Conservation (phyloP, 1,284 basidiomycete species). For the Moesziomyces antarcticus region DNA sequence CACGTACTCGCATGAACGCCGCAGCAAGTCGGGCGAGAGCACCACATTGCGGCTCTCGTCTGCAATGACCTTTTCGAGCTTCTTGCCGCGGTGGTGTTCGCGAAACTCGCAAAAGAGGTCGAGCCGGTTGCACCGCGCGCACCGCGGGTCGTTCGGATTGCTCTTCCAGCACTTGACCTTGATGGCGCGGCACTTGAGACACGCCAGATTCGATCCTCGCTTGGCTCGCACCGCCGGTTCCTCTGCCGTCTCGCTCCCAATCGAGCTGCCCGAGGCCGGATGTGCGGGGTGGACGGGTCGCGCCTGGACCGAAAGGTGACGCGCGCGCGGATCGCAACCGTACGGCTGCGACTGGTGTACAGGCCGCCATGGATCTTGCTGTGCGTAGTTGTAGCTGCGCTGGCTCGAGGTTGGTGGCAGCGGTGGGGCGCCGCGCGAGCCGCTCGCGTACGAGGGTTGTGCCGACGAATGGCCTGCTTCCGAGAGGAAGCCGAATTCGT, state of each 20-base stretch:
- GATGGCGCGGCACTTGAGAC: constrained; percentile 49
- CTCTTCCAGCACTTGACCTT: constrained; percentile 49
- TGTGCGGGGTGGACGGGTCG: background rate
- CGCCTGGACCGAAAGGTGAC: no score
- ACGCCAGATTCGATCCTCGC: constrained; percentile 45
- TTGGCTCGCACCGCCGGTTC: constrained; percentile 17
- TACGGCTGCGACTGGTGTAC: no score
- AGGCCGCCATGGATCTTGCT: no score
- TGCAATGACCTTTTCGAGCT: constrained; percentile 43
- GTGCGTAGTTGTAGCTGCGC: background rate
- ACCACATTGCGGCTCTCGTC: constrained; percentile 34
- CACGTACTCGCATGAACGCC: constrained; percentile 15
- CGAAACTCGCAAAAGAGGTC: constrained; percentile 47
- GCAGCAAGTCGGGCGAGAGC: constrained; percentile 22
- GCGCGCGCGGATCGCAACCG: no score
- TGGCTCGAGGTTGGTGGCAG: constrained; percentile 1
- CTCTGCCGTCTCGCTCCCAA: background rate
- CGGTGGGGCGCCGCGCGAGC: constrained; percentile 9
- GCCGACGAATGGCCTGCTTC: constrained; percentile 13
- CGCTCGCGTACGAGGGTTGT: constrained; percentile 15
- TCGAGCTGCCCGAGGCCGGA: background rate
- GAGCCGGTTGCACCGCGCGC: constrained; percentile 40
- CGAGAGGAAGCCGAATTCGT: constrained; percentile 40
- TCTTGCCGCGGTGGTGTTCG: constrained; percentile 48
- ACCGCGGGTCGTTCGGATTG: constrained; percentile 36